These are phyloP conservation scores for Fusarium burgessii DNA, from an alignment of 2,329 filamentous ascomycete genomes.

Conservation along the genomic window DNA sequence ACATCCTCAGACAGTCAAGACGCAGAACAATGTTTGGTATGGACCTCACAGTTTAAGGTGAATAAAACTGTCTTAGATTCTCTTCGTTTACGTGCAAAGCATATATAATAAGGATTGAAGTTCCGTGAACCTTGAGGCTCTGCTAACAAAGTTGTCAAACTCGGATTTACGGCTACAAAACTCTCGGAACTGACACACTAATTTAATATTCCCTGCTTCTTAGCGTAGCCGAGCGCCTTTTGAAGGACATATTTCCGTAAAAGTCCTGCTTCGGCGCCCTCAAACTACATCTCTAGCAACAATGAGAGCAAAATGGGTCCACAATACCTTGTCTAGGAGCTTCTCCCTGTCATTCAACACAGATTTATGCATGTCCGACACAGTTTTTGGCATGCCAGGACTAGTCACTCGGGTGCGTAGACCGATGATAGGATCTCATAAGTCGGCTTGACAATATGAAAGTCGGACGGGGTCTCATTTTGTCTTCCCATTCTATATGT, in stretches of 20 bases:
- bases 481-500: background rate
- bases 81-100: background rate
- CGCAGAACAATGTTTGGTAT: background rate
- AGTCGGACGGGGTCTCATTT: slow-evolving; percentile 20
- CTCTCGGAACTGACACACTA: slow-evolving; percentile 5
- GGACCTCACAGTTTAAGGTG: fast-evolving
- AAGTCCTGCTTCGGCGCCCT: slow-evolving; percentile 11
- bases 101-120: background rate
- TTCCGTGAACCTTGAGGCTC: background rate
- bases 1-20: too few relatives aligned
- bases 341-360: slow-evolving; percentile 23
- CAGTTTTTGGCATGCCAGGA: slow-evolving; percentile 31
- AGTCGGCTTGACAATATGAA: slow-evolving; percentile 14
- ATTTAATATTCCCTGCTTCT: background rate
- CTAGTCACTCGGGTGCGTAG: slow-evolving; percentile 33
- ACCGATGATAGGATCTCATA: slow-evolving; percentile 28
- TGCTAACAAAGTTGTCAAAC: background rate
- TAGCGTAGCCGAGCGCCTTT: background rate
- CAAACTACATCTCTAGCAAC: background rate
- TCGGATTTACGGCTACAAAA: background rate
- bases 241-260: slow-evolving; percentile 13
- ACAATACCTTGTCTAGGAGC: slow-evolving; percentile 28
- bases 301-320: slow-evolving; percentile 31
- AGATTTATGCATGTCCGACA: slow-evolving; percentile 39
- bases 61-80: background rate